Base-by-base conservation (phyloP, 345 rosid genomes). In the Eutrema heterophyllum region DNA sequence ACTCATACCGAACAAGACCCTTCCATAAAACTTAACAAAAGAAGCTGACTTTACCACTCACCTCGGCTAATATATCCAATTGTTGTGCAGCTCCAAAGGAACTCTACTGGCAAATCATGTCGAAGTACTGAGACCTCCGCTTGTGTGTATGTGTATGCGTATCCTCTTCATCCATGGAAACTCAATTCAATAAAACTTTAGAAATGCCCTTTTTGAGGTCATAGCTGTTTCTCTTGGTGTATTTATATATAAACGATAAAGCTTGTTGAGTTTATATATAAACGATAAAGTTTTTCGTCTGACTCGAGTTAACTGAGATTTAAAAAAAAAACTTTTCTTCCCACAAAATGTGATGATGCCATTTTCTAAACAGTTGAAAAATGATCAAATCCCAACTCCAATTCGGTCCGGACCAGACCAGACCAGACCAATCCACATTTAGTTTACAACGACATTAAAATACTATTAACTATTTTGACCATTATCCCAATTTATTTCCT, bases 1-100 rank as follows among this genome's bases (percentile, higher is more conserved):
- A 73, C 30, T 65, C 6, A 14, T 30, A 26, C 26, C 1, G 0
- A 13, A 52, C 27, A 68, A 27, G 5, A 49, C 8, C 2, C n/a
- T 7, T 67, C 21, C 73, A 45, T 39, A 46, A 61, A 68, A 13
- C 53, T 55, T 48, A 36, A 69, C n/a, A 6, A 38, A 15, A 50
- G 12, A 64, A 68, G 43, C 55, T 79, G 53, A 57, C 14, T 64
- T 30, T 55, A 55, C 24, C 60, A 32, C 40, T 55, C 6, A 55
- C 40, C 24, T 54, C 11, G 9, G 16, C 18, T 54, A 30, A 30
- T 30, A 30, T n/a, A 21, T 56, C 30, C 10, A 13, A 29, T 64
- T 33, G 48, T 13, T 53, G 62, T 79, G 81, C 89, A 95, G 98
- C 97, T 49, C 97, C 97, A 24, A 90, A 83, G 83, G 97, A 95